These are phyloP conservation scores for Cystobasidiaceae sp. DNA, from an alignment of 1,284 basidiomycete genomes.

Conservation along the genomic window DNA sequence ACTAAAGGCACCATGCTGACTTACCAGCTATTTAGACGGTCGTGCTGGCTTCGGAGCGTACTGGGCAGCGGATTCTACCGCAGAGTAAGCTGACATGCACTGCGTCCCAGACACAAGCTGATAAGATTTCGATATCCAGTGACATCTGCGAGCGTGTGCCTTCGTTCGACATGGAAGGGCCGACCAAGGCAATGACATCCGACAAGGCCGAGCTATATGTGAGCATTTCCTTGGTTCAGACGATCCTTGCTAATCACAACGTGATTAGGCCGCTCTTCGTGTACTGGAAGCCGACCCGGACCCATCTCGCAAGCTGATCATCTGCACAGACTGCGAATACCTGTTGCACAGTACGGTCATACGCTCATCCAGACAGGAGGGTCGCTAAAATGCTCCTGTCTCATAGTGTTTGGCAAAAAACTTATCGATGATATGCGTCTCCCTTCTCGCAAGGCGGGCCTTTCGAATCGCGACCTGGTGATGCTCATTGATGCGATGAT, in stretches of 20 bases:
- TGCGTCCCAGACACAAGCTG: not conserved
- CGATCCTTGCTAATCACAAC: no score
- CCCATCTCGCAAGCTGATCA: not conserved
- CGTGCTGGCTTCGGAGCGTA: constrained; percentile 6
- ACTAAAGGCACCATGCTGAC: not conserved
- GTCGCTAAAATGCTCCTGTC: no score
- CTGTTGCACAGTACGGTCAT: not conserved
- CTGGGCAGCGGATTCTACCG: not conserved
- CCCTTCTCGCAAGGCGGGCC: no score
- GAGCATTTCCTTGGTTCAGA: not conserved
- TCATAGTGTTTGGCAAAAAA: no score
- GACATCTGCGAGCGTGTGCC: constrained; percentile 1
- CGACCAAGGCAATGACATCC: not conserved
- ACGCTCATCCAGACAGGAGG: no score
- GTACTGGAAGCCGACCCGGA: constrained; percentile 15
- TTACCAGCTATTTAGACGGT: not conserved
- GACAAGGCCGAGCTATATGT: constrained; percentile 10
- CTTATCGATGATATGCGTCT: no score
- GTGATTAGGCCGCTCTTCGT: not conserved
- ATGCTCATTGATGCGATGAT: no score
- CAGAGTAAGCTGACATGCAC: not conserved
- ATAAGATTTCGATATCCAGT: not conserved
- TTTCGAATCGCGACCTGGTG: no score
- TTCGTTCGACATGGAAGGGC: not conserved
- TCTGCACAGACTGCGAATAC: not conserved